phyloP scores from a whole-genome alignment of 1,284 basidiomycete genomes.

The Rhodofomes roseus region DNA sequence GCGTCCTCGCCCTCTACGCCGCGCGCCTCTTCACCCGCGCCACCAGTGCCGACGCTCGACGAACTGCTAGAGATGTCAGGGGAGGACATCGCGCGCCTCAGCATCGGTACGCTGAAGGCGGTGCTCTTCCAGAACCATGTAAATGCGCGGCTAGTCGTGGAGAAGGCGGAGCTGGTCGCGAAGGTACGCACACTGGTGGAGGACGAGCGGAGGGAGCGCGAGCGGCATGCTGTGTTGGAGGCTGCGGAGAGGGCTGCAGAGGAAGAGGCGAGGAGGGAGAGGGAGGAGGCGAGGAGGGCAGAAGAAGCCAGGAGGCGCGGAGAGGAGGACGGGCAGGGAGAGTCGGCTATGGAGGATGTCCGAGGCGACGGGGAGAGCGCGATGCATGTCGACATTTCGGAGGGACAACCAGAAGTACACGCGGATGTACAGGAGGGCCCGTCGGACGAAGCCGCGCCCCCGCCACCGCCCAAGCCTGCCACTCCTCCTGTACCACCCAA shows the following conservation, averaged over 20 bases:
- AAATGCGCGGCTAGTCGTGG: slow-evolving; percentile 52
- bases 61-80: slow-evolving; percentile 60
- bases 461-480: slow-evolving; percentile 10
- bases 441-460: not conserved
- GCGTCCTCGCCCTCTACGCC: slow-evolving; percentile 28
- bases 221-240: slow-evolving; percentile 39
- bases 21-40: slow-evolving; percentile 19
- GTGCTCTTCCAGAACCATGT: slow-evolving; percentile 77
- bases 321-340: slow-evolving; percentile 14
- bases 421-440: not conserved
- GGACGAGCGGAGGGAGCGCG: slow-evolving; percentile 60
- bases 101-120: slow-evolving; percentile 66
- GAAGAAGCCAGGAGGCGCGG: slow-evolving; percentile 19
- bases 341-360: not conserved
- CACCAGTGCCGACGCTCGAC: slow-evolving; percentile 50
- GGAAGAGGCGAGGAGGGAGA: slow-evolving; percentile 31
- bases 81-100: slow-evolving; percentile 52
- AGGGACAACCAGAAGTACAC: not conserved
- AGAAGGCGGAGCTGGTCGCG: slow-evolving; percentile 73
- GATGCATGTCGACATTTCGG: not conserved
- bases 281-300: slow-evolving; percentile 23
- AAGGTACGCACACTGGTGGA: slow-evolving; percentile 63
- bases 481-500: slow-evolving; percentile 15
- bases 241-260: slow-evolving; percentile 42
- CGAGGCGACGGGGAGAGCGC: not conserved